Conservation (phyloP, 345 rosid species). For the Corchorus olitorius region DNA sequence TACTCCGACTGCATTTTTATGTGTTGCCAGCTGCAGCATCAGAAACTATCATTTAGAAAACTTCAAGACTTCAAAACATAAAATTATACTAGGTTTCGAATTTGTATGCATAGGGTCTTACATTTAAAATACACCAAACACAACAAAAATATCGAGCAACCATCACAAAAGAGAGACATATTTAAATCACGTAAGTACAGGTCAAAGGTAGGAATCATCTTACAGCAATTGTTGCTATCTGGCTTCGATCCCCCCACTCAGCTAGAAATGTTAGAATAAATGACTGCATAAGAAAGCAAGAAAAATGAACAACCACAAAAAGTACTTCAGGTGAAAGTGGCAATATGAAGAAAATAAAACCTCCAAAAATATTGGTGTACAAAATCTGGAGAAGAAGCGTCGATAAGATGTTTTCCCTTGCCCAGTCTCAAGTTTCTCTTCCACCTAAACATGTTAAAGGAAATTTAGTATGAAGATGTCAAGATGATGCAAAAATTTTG, state of each 20-base stretch:
- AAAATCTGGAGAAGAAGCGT: conserved; percentile 89
- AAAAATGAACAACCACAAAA: conserved; percentile 13
- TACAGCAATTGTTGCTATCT: conserved; percentile 99
- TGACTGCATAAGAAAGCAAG: conserved; percentile 52
- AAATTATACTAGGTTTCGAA: not conserved
- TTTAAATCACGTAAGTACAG: not conserved
- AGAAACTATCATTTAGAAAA: not conserved
- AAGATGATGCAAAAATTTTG: not conserved
- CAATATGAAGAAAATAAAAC: conserved; percentile 32
- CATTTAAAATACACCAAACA: not conserved
- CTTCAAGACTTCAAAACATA: not conserved
- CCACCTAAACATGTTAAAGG: conserved; percentile 55
- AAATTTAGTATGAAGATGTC: not conserved
- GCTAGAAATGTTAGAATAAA: conserved; percentile 93
- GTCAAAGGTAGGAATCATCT: conserved; percentile 32
- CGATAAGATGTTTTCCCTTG: conserved; percentile 84
- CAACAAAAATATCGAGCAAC: not conserved
- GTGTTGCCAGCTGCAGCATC: conserved; percentile 85
- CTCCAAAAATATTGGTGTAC: conserved; percentile 98
- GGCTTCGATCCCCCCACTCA: conserved; percentile 99
- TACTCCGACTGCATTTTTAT: conserved; percentile 92
- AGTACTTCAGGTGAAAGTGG: not conserved
- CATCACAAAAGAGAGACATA: not conserved
- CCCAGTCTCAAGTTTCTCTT: conserved; percentile 92
- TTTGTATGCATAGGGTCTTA: not conserved